Evolutionary conservation across 768 basidiomycete genomes (phyloP).

Genomic region (Sarcodon aspratus): DNA sequence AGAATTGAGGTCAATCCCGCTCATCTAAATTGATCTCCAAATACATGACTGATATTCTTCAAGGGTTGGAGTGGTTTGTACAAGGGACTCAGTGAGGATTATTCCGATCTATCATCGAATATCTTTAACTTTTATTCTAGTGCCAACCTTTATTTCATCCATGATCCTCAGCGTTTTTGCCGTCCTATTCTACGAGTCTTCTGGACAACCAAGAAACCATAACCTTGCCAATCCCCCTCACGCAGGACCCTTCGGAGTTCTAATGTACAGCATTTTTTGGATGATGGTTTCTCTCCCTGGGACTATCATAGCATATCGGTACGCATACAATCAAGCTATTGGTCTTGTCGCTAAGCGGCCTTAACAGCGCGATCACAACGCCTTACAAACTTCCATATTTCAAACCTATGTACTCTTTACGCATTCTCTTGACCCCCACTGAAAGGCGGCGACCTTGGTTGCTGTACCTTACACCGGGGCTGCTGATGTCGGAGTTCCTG

Average conservation of each 20-base stretch:
- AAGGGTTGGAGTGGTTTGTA: conserved; percentile 66
- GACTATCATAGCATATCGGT: conserved; percentile 71
- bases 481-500: conserved; percentile 30
- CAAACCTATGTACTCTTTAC: conserved; percentile 43
- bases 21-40: not conserved
- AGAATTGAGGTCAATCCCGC: conserved; percentile 52
- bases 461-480: conserved; percentile 68
- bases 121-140: conserved; percentile 17
- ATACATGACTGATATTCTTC: conserved; percentile 3
- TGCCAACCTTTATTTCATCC: conserved; percentile 39
- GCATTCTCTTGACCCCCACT: conserved; percentile 68
- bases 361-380: conserved; percentile 65
- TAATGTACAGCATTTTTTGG: conserved; percentile 52
- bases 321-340: conserved; percentile 8
- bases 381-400: conserved; percentile 67
- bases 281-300: conserved; percentile 61
- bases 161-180: conserved; percentile 46
- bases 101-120: conserved; percentile 14
- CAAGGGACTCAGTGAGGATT: conserved; percentile 57
- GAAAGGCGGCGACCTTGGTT: conserved; percentile 74
- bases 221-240: conserved; percentile 54
- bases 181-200: conserved; percentile 25
- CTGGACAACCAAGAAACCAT: conserved; percentile 48
- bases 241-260: conserved; percentile 44
- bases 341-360: not conserved